A percentile compares a stretch with the other conserved stretches of the same genome.
Evolutionary conservation across 23 red algal genomes (phyloP).

Genomic region (Agarophyton chilense): DNA sequence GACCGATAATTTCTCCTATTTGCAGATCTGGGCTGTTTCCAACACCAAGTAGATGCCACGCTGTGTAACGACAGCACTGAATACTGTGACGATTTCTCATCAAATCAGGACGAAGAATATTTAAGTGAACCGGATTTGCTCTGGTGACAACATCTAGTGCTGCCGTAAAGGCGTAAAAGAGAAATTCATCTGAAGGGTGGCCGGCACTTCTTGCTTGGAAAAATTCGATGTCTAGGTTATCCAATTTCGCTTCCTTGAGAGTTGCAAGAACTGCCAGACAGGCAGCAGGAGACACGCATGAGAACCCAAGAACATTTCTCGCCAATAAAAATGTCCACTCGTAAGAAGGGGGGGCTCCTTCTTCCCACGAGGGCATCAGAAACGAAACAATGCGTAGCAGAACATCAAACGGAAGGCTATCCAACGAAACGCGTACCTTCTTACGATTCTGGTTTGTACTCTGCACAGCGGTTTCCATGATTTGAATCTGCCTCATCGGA

Average conservation of each 20-base stretch:
- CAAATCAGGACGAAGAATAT: constrained; percentile 1
- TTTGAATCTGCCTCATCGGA: neutral
- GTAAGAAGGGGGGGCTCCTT: neutral
- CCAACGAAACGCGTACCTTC: neutral
- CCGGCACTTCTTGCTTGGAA: neutral
- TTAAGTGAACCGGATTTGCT: neutral
- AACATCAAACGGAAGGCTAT: neutral
- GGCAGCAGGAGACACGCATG: neutral
- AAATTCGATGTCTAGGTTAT: constrained; percentile 11
- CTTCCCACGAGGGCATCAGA: neutral
- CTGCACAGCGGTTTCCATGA: neutral
- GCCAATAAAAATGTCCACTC: neutral
- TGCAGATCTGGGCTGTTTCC: constrained; percentile 8
- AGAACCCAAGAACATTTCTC: neutral
- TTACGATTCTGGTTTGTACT: neutral
- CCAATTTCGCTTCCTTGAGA: neutral
- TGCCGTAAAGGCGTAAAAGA: neutral
- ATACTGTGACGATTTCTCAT: neutral
- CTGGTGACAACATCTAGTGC: neutral
- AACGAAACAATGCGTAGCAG: constrained; percentile 2
- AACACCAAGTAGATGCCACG: constrained; percentile 16
- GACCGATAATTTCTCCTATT: constrained; percentile 5
- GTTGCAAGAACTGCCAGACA: neutral
- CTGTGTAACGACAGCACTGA: constrained; percentile 2
- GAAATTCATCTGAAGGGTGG: neutral